Conservation (phyloP, 2,329 filamentous ascomycete species). For the Onygenales sp. region DNA sequence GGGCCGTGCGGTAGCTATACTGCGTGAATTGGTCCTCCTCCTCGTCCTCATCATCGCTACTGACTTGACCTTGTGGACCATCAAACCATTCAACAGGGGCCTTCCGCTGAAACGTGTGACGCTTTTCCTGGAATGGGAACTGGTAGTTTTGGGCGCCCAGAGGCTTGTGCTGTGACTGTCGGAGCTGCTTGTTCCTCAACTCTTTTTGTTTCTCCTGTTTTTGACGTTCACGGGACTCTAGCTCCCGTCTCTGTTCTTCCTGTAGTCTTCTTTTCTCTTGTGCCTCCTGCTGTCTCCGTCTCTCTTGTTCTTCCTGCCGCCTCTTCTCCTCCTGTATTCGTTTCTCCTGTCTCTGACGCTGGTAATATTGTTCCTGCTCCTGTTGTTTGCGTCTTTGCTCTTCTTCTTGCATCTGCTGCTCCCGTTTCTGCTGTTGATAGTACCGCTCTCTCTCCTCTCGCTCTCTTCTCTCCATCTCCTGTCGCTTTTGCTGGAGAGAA, state of each 20-base stretch:
- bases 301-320: neutral
- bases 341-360: neutral
- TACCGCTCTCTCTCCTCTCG: constrained; percentile 1
- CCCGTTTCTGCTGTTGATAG: neutral
- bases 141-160: neutral
- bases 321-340: neutral
- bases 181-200: neutral
- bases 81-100: constrained; percentile 24
- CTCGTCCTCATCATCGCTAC: constrained; percentile 18
- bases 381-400: neutral
- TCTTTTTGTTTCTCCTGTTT: neutral
- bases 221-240: neutral
- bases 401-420: constrained; percentile 2
- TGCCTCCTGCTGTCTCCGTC: neutral
- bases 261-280: neutral
- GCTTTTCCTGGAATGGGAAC: constrained; percentile 3
- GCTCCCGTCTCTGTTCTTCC: neutral
- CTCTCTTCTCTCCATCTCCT: constrained; percentile 2
- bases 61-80: constrained; percentile 21
- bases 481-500: neutral
- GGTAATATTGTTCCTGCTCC: neutral
- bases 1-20: neutral
- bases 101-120: neutral
- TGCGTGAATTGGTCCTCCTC: constrained; percentile 1
- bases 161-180: constrained; percentile 13